phyloP scores from a whole-genome alignment of 2,329 filamentous ascomycete genomes.

The Triangularia setosa region DNA sequence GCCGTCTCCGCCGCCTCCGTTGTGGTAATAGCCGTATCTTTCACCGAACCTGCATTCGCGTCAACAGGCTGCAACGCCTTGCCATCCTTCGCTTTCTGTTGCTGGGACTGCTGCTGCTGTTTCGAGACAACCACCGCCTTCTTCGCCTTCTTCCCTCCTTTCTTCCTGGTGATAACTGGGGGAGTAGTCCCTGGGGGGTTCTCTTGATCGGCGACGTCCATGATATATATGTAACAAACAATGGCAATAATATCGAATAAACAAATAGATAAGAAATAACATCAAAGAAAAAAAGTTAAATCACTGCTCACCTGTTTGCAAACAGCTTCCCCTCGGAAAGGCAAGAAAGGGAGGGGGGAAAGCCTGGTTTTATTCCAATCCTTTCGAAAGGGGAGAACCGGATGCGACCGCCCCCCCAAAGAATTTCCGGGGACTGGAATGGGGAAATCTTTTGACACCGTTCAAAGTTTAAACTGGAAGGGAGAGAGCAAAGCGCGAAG shows the following conservation, averaged over 20 bases:
- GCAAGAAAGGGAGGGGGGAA: background rate
- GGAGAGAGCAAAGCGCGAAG: no score
- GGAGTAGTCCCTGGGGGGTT: background rate
- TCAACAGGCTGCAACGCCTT: conserved; percentile 6
- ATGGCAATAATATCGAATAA: background rate
- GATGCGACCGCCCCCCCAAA: background rate
- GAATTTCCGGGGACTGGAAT: background rate
- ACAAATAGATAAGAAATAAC: no score
- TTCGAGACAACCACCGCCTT: background rate
- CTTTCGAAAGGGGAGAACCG: no score
- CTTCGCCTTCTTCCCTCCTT: conserved; percentile 2
- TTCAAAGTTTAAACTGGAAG: background rate
- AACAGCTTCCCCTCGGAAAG: no score
- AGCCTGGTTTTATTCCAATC: background rate
- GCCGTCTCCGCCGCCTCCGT: background rate
- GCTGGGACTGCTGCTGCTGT: no score
- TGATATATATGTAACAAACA: background rate
- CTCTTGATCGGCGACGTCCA: conserved; percentile 7
- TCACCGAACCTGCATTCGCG: conserved; percentile 1
- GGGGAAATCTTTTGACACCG: background rate
- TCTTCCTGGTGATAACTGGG: conserved; percentile 2
- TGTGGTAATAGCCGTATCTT: background rate
- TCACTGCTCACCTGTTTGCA: no score
- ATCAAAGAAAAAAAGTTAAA: no score
- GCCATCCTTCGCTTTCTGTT: background rate